Percentiles rank a stretch among this genome's conserved stretches.
These are phyloP conservation scores for Carex kokanica DNA, from an alignment of 176 grass and related monocot genomes.

Conservation along the genomic window DNA sequence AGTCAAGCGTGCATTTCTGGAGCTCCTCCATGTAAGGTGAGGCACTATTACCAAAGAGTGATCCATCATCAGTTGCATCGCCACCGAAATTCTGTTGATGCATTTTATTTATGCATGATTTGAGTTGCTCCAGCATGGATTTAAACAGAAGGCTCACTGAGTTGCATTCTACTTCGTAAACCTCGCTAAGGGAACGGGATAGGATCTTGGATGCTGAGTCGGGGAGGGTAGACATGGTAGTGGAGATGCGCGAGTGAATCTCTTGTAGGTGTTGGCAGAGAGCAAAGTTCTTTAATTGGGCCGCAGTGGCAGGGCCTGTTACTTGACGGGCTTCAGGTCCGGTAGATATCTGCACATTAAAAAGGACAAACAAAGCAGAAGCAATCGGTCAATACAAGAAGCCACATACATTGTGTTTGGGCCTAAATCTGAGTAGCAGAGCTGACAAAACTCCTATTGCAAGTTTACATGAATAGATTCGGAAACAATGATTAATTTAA, in stretches of 20 bases:
- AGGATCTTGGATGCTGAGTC: constrained; percentile 63
- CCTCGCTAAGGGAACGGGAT: constrained; percentile 58
- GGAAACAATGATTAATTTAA: not conserved
- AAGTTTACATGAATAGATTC: constrained; percentile 7
- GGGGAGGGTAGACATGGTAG: constrained; percentile 54
- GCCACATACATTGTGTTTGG: not conserved
- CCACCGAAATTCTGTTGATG: constrained; percentile 74
- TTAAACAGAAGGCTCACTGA: constrained; percentile 79
- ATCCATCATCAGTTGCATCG: constrained; percentile 41
- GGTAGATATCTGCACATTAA: constrained; percentile 69
- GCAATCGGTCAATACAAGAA: not conserved
- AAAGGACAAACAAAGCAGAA: not conserved
- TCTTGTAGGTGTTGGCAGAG: constrained; percentile 94
- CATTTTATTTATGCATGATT: constrained; percentile 84
- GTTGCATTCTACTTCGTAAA: constrained; percentile 87
- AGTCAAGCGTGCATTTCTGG: constrained; percentile 77
- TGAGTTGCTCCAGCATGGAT: constrained; percentile 73
- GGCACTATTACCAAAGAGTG: constrained; percentile 66
- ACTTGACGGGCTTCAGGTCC: constrained; percentile 87
- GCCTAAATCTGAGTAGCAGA: not conserved
- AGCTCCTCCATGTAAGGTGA: constrained; percentile 97
- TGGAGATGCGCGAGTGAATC: constrained; percentile 71
- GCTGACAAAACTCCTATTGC: not conserved
- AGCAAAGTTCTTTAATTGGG: constrained; percentile 92
- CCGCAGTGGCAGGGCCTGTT: constrained; percentile 57